Conservation (phyloP, 805 yeast genomes). For the Metschnikowia koreensis region DNA sequence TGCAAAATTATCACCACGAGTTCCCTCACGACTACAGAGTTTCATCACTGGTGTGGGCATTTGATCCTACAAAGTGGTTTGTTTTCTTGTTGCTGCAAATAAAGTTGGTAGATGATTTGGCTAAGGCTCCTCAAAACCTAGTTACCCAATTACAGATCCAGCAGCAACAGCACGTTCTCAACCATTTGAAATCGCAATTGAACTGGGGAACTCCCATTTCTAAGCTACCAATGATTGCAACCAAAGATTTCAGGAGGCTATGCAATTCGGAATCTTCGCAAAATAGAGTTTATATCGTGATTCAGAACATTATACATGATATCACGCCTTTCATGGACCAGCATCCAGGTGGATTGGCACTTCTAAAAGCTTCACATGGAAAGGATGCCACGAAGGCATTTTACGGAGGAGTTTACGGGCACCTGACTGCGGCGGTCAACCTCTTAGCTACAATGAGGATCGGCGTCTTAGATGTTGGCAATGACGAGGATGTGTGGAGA, state of each 20-base stretch:
- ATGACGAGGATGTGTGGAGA: constrained; percentile 82
- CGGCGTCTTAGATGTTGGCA: constrained; percentile 78
- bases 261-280: constrained; percentile 35
- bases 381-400: constrained; percentile 93
- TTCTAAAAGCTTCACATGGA: constrained; percentile 79
- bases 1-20: constrained; percentile 93
- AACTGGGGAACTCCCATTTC: constrained; percentile 96
- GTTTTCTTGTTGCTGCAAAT: constrained; percentile 50
- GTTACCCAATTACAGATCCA: constrained; percentile 54
- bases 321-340: constrained; percentile 86
- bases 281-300: constrained; percentile 67
- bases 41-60: constrained; percentile 67
- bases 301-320: constrained; percentile 90
- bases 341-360: constrained; percentile 90
- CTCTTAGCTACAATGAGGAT: constrained; percentile 90
- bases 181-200: constrained; percentile 69
- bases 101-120: constrained; percentile 57
- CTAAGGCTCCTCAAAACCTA: constrained; percentile 64
- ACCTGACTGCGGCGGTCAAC: constrained; percentile 91
- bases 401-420: constrained; percentile 92
- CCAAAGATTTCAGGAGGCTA: constrained; percentile 44
- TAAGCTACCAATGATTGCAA: constrained; percentile 65
- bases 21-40: constrained; percentile 88
- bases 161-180: constrained; percentile 79
- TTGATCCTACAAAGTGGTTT: constrained; percentile 86